phyloP scores from a whole-genome alignment of 352 stramenopile species.

The Pythium phragmitis region DNA sequence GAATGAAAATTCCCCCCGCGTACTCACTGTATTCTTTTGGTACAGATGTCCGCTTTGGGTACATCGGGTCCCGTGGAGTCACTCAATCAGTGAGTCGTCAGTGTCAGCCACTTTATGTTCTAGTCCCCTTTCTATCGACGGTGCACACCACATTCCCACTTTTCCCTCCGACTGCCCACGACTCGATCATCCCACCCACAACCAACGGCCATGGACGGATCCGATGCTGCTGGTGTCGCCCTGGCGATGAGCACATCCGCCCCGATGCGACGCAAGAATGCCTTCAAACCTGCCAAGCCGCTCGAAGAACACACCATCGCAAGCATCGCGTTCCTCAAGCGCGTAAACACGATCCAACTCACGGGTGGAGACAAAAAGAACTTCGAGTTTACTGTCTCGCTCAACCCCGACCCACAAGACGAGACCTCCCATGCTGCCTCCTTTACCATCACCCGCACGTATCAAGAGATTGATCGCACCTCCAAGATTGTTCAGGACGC shows the following conservation, averaged over 20 bases:
- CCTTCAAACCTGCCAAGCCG: constrained; percentile 3
- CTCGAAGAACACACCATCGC: constrained; percentile 4
- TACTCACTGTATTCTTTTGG: no score
- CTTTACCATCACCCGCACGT: constrained; percentile 2
- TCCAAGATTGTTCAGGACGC: background rate
- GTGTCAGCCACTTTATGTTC: no score
- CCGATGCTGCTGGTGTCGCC: background rate
- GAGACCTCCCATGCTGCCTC: background rate
- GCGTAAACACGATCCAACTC: background rate
- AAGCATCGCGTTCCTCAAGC: constrained; percentile 2
- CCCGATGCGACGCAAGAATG: background rate
- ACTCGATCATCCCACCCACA: background rate
- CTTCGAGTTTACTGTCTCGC: constrained; percentile 6
- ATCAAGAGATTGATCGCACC: background rate
- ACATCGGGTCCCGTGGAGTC: no score
- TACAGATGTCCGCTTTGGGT: no score
- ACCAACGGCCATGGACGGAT: background rate
- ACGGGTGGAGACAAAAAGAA: constrained; percentile 10
- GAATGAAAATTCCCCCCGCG: no score
- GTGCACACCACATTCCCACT: background rate
- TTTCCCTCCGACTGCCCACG: background rate
- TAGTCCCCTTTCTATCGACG: no score
- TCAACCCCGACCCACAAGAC: background rate
- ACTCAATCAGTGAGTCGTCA: no score
- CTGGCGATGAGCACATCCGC: background rate